phyloP scores from a whole-genome alignment of 2,329 filamentous ascomycete genomes.

The Cytospora leucostoma region DNA sequence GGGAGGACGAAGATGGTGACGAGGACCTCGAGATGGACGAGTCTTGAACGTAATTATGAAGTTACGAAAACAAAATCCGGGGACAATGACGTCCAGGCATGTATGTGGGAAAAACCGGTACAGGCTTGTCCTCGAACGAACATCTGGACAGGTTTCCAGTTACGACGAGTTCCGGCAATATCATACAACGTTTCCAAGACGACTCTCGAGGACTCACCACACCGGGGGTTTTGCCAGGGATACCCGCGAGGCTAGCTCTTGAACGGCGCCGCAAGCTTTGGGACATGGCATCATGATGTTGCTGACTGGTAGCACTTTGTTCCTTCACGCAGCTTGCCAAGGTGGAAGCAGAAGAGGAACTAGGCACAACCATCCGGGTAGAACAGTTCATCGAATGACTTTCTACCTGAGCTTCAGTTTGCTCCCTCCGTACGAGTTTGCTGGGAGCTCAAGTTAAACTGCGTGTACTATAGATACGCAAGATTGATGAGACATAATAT shows the following conservation, averaged over 20 bases:
- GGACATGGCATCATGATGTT: not conserved
- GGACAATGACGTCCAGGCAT: not conserved
- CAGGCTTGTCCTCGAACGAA: not conserved
- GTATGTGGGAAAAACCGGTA: not conserved
- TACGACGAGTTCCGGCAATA: not conserved
- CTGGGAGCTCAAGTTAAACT: not conserved
- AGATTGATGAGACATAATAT: not conserved
- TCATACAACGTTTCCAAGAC: not conserved
- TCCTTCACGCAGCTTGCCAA: not conserved
- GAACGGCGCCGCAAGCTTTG: not conserved
- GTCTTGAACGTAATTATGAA: slow-evolving; percentile 31
- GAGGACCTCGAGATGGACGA: slow-evolving; percentile 57
- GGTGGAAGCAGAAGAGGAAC: not conserved
- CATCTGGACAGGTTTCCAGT: not conserved
- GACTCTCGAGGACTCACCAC: too few relatives aligned
- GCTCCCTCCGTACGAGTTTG: not conserved
- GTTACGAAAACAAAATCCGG: not conserved
- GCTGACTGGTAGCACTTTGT: not conserved
- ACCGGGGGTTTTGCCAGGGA: too few relatives aligned
- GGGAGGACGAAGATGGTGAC: slow-evolving; percentile 50
- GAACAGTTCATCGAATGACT: not conserved
- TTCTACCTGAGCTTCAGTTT: not conserved
- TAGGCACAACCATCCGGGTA: not conserved
- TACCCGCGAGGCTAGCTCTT: not conserved
- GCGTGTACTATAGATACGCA: not conserved